Evolutionary conservation across 2,329 filamentous ascomycete species (phyloP).

Genomic region (Nectriaceae sp.): DNA sequence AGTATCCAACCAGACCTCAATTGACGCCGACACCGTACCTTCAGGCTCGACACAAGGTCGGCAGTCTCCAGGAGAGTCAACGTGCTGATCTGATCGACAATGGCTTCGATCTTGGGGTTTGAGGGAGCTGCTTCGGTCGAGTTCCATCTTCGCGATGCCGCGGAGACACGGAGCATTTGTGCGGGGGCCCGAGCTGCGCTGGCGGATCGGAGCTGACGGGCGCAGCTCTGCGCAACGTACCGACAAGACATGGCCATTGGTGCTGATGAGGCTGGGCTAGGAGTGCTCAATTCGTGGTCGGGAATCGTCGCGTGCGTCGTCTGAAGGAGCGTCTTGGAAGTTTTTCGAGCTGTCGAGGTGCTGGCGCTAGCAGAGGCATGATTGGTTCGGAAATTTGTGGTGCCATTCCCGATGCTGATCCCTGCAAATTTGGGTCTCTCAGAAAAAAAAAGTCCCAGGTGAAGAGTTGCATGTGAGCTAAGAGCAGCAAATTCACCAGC

Average conservation of each 20-base stretch:
- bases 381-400: constrained; percentile 42
- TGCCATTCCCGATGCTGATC: constrained; percentile 33
- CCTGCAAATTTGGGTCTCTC: constrained; percentile 12
- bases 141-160: constrained; percentile 75
- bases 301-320: constrained; percentile 32
- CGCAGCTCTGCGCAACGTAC: constrained; percentile 65
- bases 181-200: constrained; percentile 48
- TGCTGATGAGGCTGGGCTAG: constrained; percentile 30
- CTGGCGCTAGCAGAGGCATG: constrained; percentile 20
- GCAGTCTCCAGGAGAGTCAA: constrained; percentile 97
- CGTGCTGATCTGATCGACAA: constrained; percentile 98
- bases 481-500: constrained; percentile 27
- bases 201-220: constrained; percentile 59
- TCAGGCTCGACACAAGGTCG: constrained; percentile 90
- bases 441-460: constrained; percentile 41
- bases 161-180: constrained; percentile 47
- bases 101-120: constrained; percentile 90
- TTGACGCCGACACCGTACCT: constrained; percentile 59
- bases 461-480: constrained; percentile 24
- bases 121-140: constrained; percentile 71
- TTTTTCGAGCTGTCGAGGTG: constrained; percentile 42
- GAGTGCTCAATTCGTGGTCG: constrained; percentile 28
- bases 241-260: constrained; percentile 65
- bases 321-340: constrained; percentile 37
- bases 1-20: constrained; percentile 15